Evolutionary conservation across 139 green algal genomes (phyloP).

Genomic region (Spirogloea muscicola): DNA sequence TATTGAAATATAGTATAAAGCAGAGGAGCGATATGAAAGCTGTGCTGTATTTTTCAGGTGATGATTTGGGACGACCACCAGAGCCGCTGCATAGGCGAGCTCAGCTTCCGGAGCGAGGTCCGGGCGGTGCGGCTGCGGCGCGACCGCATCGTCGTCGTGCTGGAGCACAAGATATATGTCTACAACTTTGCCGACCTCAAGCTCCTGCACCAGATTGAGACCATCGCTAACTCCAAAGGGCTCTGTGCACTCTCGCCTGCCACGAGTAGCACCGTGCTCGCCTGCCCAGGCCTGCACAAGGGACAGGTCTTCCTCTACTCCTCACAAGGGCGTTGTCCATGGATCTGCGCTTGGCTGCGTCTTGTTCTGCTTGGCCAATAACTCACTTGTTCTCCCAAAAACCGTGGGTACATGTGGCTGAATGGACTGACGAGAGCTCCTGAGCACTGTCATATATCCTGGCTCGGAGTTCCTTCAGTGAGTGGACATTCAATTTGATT

Average conservation of each 20-base stretch:
- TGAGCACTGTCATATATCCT: too few relatives aligned
- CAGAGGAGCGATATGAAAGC: too few relatives aligned
- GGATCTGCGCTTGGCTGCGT: too few relatives aligned
- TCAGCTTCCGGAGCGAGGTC: constrained; percentile 84
- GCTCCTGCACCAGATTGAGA: constrained; percentile 89
- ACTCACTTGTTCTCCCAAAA: too few relatives aligned
- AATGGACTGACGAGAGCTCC: too few relatives aligned
- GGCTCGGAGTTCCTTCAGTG: too few relatives aligned
- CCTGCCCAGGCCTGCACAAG: constrained; percentile 83
- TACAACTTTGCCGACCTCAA: constrained; percentile 94
- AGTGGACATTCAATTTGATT: too few relatives aligned
- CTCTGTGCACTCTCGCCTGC: constrained; percentile 77
- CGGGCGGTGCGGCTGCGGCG: constrained; percentile 76
- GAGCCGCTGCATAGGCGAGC: constrained; percentile 86
- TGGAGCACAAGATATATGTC: constrained; percentile 84
- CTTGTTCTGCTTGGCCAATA: too few relatives aligned
- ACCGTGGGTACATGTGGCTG: too few relatives aligned
- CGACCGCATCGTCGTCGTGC: constrained; percentile 86
- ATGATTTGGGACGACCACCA: constrained; percentile 99
- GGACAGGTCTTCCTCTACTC: constrained; percentile 72
- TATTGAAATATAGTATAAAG: too few relatives aligned
- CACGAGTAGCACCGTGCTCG: constrained; percentile 77
- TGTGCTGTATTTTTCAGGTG: too few relatives aligned
- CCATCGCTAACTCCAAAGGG: constrained; percentile 74
- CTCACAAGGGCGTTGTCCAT: not conserved